Base-by-base conservation (phyloP, 192 early-diverging fungal species). In the Allomyces macrogynus region DNA sequence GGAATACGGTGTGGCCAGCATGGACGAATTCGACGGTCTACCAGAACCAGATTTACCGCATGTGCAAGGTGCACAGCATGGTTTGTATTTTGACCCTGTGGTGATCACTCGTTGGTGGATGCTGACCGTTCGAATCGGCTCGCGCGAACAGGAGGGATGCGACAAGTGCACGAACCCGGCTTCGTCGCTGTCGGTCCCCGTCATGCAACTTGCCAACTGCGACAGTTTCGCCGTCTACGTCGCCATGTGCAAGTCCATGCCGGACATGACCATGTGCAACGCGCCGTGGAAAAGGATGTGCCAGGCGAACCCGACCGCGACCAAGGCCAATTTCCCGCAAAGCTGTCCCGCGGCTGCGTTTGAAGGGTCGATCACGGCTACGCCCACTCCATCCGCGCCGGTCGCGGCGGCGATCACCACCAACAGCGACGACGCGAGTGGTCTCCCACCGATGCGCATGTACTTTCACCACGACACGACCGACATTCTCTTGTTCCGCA, bases 401-500 rank as follows among this genome's bases (percentile, higher is more conserved):
- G 3, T 7, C 4, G 0, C 32, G 32, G 32, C 32, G 8, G 32
- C 32, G 32, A 23, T 12, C 16, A 40, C 62, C 61, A 43, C 61
- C 65, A 65, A 23, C 42, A 61, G 11, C 20, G 32, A 23, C 12
- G 20, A 40, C 62, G 61, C 44, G 63, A 68, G 66, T 8, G 7
- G 32, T 8, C 32, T 40, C 40, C 69, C 71, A 1, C 81, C 81
- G 8, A 86, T 86, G 85, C 67, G 69, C 64, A 84, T 87, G 85
- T 84, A 70, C 61, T 84, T 86, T 72, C 85, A 87, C 66, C 62
- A 64, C 10, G 83, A 76, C n/a, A 76, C 79, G 60, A 16, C 60
- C 11, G 85, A 86, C 64, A 79, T 79, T 65, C 76, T 87, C 43
- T 74, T 87, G n/a, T 87, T 87, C 60, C 71, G 80, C 54, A 64